phyloP scores from a whole-genome alignment of 208 protist species.

The Polymyxa betae region DNA sequence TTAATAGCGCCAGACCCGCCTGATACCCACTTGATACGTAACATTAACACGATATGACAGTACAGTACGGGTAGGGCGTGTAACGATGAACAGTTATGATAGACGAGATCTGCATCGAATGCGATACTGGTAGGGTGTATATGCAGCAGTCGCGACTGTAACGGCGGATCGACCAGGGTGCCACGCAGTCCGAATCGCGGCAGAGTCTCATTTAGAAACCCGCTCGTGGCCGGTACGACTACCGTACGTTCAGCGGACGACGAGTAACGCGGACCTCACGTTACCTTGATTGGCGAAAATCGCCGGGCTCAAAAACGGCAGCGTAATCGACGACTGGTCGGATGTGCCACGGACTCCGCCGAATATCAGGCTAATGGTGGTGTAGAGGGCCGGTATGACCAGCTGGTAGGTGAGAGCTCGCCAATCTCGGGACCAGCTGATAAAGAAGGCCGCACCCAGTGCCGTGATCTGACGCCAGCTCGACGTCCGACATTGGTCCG shows the following conservation, averaged over 20 bases:
- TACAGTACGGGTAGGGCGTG: background rate
- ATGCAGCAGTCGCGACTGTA: background rate
- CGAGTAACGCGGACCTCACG: background rate
- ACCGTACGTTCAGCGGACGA: background rate
- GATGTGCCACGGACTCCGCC: background rate
- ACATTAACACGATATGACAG: background rate
- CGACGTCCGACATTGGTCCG: background rate
- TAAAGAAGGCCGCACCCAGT: background rate
- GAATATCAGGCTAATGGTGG: background rate
- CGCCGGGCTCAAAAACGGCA: background rate
- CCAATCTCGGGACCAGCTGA: background rate
- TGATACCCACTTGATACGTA: too few species aligned
- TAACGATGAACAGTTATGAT: background rate
- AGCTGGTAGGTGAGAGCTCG: background rate
- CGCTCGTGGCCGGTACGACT: background rate
- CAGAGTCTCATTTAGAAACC: background rate
- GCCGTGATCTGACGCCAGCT: background rate
- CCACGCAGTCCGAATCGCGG: background rate
- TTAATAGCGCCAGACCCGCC: background rate
- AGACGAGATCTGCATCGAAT: background rate
- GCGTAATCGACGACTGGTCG: background rate
- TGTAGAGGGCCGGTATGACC: background rate
- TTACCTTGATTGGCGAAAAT: slow-evolving; percentile 24
- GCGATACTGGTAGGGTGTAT: background rate
- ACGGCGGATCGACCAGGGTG: background rate